A percentile compares a stretch with the other conserved stretches of the same genome.
These are phyloP conservation scores for Plasmodium billcollinsi DNA, from an alignment of 169 alveolate species.

Conservation along the genomic window DNA sequence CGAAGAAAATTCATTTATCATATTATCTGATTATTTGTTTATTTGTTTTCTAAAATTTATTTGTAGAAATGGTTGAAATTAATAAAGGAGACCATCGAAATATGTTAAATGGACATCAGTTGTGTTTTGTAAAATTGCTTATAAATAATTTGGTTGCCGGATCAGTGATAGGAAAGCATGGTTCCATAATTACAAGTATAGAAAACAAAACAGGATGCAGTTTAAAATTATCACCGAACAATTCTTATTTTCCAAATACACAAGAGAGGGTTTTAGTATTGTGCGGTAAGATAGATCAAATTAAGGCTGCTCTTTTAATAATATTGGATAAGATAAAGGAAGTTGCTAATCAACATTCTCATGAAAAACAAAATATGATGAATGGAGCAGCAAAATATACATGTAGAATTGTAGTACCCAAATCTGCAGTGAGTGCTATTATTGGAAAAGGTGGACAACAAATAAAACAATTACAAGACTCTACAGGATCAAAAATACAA, in stretches of 20 bases:
- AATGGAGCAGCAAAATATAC: conserved; percentile 40
- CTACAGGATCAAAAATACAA: conserved; percentile 60
- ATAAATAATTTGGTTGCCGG: conserved; percentile 76
- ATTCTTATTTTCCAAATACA: conserved; percentile 71
- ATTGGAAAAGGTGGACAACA: conserved; percentile 78
- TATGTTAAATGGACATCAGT: neutral
- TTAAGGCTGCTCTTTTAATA: conserved; percentile 55
- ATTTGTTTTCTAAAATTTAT: neutral
- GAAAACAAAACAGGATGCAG: conserved; percentile 76
- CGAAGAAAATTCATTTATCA: neutral
- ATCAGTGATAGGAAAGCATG: conserved; percentile 72
- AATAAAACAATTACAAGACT: conserved; percentile 62
- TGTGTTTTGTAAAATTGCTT: conserved; percentile 74
- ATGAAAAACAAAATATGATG: conserved; percentile 24
- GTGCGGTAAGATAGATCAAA: conserved; percentile 65
- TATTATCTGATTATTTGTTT: neutral
- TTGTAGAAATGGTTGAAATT: conserved; percentile 29
- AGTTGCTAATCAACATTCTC: conserved; percentile 14
- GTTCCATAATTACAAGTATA: conserved; percentile 59
- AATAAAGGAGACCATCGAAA: conserved; percentile 16
- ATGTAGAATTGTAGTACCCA: conserved; percentile 73
- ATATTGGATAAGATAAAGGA: conserved; percentile 67
- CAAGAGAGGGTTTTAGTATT: conserved; percentile 70
- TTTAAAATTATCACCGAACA: conserved; percentile 64
- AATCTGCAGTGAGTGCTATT: conserved; percentile 77